A percentile compares a stretch with the other conserved stretches of the same genome.
Evolutionary conservation across 495 filamentous ascomycete genomes (phyloP).

Genomic region (Thermothielavioides terrestris): DNA sequence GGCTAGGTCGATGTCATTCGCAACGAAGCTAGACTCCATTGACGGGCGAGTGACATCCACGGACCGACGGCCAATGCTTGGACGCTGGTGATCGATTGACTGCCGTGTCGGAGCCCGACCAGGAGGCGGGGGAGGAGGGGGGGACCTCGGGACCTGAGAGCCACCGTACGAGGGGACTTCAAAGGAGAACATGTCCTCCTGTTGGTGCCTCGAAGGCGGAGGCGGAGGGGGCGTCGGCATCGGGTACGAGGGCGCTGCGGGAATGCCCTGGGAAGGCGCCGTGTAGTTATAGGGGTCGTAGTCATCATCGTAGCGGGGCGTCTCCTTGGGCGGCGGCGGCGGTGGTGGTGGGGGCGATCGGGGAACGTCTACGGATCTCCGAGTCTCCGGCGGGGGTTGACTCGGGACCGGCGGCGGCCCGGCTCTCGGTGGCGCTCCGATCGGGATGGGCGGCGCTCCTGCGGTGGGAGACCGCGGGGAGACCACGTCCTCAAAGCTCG

Average conservation of each 20-base stretch:
- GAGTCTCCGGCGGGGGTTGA: conserved; percentile 41
- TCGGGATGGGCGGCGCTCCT: conserved; percentile 37
- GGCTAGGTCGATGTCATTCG: conserved; percentile 74
- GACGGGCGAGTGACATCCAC: conserved; percentile 54
- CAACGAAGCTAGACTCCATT: conserved; percentile 72
- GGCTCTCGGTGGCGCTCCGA: conserved; percentile 36
- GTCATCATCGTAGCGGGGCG: conserved; percentile 49
- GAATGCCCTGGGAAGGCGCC: conserved; percentile 27
- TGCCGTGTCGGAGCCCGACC: conserved; percentile 44
- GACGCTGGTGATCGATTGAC: conserved; percentile 61
- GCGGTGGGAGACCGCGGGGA: conserved; percentile 40
- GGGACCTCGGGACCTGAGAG: conserved; percentile 35
- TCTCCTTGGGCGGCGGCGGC: conserved; percentile 44
- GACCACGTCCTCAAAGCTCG: conserved; percentile 52
- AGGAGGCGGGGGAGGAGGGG: conserved; percentile 40
- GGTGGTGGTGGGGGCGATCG: conserved; percentile 60
- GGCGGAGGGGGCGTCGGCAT: conserved; percentile 43
- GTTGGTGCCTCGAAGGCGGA: conserved; percentile 18
- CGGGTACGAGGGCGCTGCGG: conserved; percentile 36
- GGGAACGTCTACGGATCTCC: conserved; percentile 58
- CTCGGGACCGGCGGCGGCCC: conserved; percentile 53
- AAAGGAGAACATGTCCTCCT: conserved; percentile 23
- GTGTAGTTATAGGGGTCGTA: conserved; percentile 69
- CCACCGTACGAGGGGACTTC: conserved; percentile 13
- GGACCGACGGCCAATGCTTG: conserved; percentile 51